Evolutionary conservation across 805 yeast species (phyloP).

Genomic region (Starmerella kuoi): DNA sequence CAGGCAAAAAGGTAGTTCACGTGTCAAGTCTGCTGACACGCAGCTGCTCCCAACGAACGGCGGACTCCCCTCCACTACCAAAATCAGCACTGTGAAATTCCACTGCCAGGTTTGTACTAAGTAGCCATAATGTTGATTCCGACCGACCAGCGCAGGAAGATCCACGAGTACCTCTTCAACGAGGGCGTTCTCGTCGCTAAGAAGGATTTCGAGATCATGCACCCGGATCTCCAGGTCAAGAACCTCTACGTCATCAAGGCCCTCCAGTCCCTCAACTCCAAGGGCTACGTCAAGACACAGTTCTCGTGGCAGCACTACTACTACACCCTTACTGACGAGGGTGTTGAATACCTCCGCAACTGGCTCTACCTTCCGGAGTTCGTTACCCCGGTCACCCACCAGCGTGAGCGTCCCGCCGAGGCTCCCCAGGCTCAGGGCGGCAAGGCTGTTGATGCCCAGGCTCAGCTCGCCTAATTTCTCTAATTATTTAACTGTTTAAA

Average conservation of each 20-base stretch:
- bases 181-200: slow-evolving; percentile 99
- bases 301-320: slow-evolving; percentile 99
- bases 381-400: slow-evolving; percentile 96
- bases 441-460: slow-evolving; percentile 28
- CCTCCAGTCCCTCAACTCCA: slow-evolving; percentile 95
- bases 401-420: slow-evolving; percentile 65
- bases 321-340: slow-evolving; percentile 99
- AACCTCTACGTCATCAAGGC: slow-evolving; percentile 98
- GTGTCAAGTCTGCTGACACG: no score
- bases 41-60: no score
- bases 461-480: slow-evolving; percentile 28
- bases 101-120: slow-evolving; percentile 7
- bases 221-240: slow-evolving; percentile 95
- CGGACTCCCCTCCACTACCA: not conserved
- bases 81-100: slow-evolving; percentile 10
- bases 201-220: slow-evolving; percentile 97
- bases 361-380: slow-evolving; percentile 98
- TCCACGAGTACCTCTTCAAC: slow-evolving; percentile 97
- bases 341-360: slow-evolving; percentile 95
- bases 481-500: slow-evolving; percentile 15
- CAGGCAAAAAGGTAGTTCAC: no score
- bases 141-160: slow-evolving; percentile 98
- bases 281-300: slow-evolving; percentile 98
- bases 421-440: slow-evolving; percentile 39
- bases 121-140: slow-evolving; percentile 83